These are phyloP conservation scores for Ehretia macrophylla DNA, from an alignment of 257 asterid genomes.

Conservation along the genomic window DNA sequence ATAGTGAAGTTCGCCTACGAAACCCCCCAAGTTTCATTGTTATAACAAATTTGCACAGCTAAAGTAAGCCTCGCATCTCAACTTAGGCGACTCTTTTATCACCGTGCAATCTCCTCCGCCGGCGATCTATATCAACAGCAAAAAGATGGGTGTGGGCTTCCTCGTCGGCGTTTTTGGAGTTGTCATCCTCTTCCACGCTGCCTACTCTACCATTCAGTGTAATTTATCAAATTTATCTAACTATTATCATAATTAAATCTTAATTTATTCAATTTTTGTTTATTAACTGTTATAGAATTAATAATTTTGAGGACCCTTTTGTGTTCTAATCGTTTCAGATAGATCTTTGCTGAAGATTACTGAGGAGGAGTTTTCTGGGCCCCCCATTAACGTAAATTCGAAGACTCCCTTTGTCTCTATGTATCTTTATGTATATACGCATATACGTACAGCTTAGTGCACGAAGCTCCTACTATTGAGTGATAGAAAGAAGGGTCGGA, in stretches of 20 bases:
- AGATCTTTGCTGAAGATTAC: conserved; percentile 89
- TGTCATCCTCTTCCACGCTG: conserved; percentile 64
- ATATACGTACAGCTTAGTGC: too few species aligned
- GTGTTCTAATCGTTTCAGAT: conserved; percentile 41
- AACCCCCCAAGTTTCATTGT: background rate
- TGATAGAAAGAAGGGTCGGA: too few species aligned
- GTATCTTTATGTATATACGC: background rate
- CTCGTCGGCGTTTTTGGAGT: conserved; percentile 74
- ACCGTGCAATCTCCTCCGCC: background rate
- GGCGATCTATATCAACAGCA: background rate
- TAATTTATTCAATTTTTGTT: background rate
- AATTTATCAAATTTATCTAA: background rate
- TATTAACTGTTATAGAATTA: background rate
- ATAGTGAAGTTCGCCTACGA: background rate
- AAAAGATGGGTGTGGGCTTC: conserved; percentile 65
- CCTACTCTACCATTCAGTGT: conserved; percentile 83
- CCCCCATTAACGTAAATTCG: conserved; percentile 61
- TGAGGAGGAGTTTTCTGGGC: conserved; percentile 79
- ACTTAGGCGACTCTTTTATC: too few species aligned
- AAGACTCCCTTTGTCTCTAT: background rate
- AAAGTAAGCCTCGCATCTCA: background rate
- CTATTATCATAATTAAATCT: background rate
- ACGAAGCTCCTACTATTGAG: too few species aligned
- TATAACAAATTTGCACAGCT: background rate
- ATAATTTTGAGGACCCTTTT: background rate